Evolutionary conservation across 495 filamentous ascomycete species (phyloP), one percentile per base, ranked within the genome.

Genomic region (Neurospora sp.): DNA sequence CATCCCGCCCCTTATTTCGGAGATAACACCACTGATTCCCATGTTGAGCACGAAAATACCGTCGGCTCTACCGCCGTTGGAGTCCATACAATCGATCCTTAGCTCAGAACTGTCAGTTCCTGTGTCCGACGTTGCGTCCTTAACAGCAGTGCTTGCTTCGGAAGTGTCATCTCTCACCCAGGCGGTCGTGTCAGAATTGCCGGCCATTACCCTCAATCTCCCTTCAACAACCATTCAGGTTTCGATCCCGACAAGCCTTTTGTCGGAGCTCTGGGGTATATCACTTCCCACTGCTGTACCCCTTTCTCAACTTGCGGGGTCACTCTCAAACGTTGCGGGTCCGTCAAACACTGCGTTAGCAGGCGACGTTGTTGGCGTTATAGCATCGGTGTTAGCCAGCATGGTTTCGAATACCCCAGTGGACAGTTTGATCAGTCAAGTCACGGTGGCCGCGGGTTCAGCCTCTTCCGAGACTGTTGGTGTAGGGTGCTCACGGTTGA

Each of bases 341-440:
- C 11, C 75, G 17, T 69, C 15, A 15, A 72, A 72, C 59, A 28
- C 75, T 7, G 73, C 40, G 13, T 40, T 77, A 21, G 71, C 73
- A 10, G 37, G 62, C 69, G 73, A 71, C 5, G 70, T 77, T 36
- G 66, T 75, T 17, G 74, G 73, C 37, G 73, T 66, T 24, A 72
- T 75, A 24, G 70, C 70, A 38, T 73, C 73, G 7, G 71, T 69
- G 34, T 70, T 77, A 28, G 71, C 70, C 42, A 72, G 71, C 71
- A 43, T 75, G 70, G 39, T 73, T 21, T 70, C 69, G 59, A 73
- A 39, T 45, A 69, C 48, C 42, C 69, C 71, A 48, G 37, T 66
- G 31, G 69, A 59, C 38, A 73, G 69, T 69, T 48, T 76, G 28
- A 28, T 74, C 31, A 70, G 45, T 39, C 70, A 69, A 48, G 73